These are phyloP conservation scores for Fusarium haematococcum DNA, from an alignment of 2,329 filamentous ascomycete species.

Conservation along the genomic window DNA sequence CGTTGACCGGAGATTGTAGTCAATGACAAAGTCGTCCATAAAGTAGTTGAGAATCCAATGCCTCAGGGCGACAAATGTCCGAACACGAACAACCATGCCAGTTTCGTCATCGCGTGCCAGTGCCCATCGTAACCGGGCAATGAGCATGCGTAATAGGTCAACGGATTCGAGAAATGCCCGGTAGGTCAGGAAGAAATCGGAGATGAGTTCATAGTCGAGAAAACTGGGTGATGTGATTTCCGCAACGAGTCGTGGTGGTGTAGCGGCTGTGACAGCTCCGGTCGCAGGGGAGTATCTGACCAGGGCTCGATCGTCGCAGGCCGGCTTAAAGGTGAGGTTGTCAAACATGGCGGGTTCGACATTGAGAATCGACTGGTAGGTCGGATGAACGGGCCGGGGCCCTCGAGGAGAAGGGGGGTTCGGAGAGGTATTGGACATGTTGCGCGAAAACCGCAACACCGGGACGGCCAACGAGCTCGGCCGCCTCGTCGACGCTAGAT, in stretches of 20 bases:
- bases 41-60: conserved; percentile 99
- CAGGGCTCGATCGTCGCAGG: conserved; percentile 81
- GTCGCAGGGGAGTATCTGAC: conserved; percentile 82
- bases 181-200: conserved; percentile 97
- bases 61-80: conserved; percentile 92
- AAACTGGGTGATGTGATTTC: conserved; percentile 97
- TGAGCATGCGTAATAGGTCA: conserved; percentile 84
- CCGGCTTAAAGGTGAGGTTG: conserved; percentile 79
- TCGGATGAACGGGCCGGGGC: conserved; percentile 57
- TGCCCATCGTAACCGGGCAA: conserved; percentile 90
- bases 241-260: conserved; percentile 88
- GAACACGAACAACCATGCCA: conserved; percentile 93
- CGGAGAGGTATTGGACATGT: conserved; percentile 38
- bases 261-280: conserved; percentile 86
- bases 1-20: conserved; percentile 77
- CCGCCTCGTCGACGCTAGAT: conserved; percentile 47
- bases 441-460: conserved; percentile 47
- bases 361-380: conserved; percentile 61
- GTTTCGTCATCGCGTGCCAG: conserved; percentile 82
- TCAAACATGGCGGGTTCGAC: conserved; percentile 87
- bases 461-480: conserved; percentile 55
- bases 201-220: conserved; percentile 95
- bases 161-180: conserved; percentile 83
- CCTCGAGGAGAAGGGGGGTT: conserved; percentile 53
- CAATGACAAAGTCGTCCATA: conserved; percentile 88